phyloP scores from a whole-genome alignment of 2,329 filamentous ascomycete genomes.

The Fusarium sp. region DNA sequence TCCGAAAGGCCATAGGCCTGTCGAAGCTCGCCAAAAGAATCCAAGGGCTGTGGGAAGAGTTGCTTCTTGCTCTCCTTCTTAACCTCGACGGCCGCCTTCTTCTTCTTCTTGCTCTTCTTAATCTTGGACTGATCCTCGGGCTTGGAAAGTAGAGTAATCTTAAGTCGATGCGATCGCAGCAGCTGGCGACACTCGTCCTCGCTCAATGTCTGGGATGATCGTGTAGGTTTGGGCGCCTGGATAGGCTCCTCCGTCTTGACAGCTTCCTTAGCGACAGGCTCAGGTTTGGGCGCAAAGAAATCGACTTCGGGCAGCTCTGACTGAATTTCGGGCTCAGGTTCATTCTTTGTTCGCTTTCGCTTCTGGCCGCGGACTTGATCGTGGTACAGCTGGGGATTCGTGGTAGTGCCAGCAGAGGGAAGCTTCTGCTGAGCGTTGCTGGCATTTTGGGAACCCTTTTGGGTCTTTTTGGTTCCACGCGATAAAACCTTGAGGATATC shows the following conservation, averaged over 20 bases:
- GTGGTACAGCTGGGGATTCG: constrained; percentile 77
- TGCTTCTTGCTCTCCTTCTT: constrained; percentile 67
- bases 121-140: constrained; percentile 55
- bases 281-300: constrained; percentile 66
- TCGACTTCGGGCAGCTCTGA: constrained; percentile 61
- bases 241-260: constrained; percentile 36
- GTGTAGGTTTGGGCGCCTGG: constrained; percentile 46
- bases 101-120: constrained; percentile 68
- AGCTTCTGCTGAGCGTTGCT: constrained; percentile 57
- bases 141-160: constrained; percentile 79
- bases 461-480: constrained; percentile 71
- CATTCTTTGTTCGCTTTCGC: constrained; percentile 62
- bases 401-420: constrained; percentile 71
- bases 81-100: constrained; percentile 59
- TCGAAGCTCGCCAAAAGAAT: constrained; percentile 78
- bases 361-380: constrained; percentile 65
- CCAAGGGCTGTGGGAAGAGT: constrained; percentile 83
- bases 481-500: constrained; percentile 80
- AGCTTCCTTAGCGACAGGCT: constrained; percentile 49
- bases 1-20: constrained; percentile 77
- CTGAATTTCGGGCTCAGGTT: constrained; percentile 47
- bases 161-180: constrained; percentile 83
- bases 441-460: constrained; percentile 49
- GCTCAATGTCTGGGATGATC: constrained; percentile 58
- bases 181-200: constrained; percentile 79